Evolutionary conservation across 768 basidiomycete genomes (phyloP), one percentile per base, ranked within the genome.

Genomic region (Termitomyces eurrhizus): DNA sequence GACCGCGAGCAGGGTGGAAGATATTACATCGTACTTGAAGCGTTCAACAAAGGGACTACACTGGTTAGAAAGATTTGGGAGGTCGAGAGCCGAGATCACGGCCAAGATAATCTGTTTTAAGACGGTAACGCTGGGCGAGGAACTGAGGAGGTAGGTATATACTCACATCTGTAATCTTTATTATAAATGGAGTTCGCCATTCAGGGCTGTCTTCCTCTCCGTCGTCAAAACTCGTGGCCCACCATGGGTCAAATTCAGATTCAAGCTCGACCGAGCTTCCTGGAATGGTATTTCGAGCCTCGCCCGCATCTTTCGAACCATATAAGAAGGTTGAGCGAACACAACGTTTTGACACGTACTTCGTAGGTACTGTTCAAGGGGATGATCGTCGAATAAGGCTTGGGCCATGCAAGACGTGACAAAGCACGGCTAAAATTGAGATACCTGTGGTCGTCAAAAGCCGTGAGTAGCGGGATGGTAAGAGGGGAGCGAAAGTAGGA

Each of bases 21-120:
- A 90, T 61, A 92, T 91, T 4, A 92, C 83, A 61, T 83, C 84
- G 79, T 92, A 92, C 70, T 92, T 92, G 83, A 93, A 92, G 45
- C 82, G 87, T 72, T 93, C 90, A 9, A 84, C 82, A 65, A 91
- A 89, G 21, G 80, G 78, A 62, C 73, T 80, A 4, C 78, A 70
- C 7, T 75, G 70, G 60, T 64, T 71, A 29, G 78, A 67, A 8
- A 70, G 62, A 29, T 72, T 68, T 6, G 73, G 54, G 9, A 70
- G 63, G 37, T 74, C 68, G 11, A 74, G 52, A 45, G 73, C 68
- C 6, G 77, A 71, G 39, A 82, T 72, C 35, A 77, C 58, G 35
- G 77, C 70, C 60, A 73, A 62, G 18, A 82, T 62, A 37, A 75
- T 65, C 82, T 83, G 66, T 44, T 59, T 60, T 57, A 51, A 63